phyloP scores from a whole-genome alignment of 345 rosid species.

The Camelina laxa region DNA sequence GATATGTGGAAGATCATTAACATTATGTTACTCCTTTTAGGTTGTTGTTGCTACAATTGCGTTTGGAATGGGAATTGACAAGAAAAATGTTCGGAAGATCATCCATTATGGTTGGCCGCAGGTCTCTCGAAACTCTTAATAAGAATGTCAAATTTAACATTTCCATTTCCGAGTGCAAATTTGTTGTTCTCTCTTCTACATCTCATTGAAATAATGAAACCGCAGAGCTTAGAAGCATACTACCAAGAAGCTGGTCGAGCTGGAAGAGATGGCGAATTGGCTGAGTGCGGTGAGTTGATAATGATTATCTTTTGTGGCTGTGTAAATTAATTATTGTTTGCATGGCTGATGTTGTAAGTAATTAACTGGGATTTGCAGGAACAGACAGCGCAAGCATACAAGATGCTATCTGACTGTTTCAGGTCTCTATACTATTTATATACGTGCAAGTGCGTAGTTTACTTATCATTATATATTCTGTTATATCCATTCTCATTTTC shows the following conservation, averaged over 20 bases:
- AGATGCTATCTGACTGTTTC: constrained; percentile 82
- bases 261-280: constrained; percentile 89
- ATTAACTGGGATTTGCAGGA: constrained; percentile 51
- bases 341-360: constrained; percentile 2
- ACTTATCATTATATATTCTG: background rate
- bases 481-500: constrained; percentile 21
- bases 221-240: constrained; percentile 90
- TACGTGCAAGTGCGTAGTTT: constrained; percentile 10
- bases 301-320: background rate
- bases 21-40: constrained; percentile 44
- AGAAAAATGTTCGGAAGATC: constrained; percentile 74
- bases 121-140: constrained; percentile 46
- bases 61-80: constrained; percentile 97
- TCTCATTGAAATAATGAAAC: constrained; percentile 18
- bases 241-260: constrained; percentile 99
- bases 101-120: constrained; percentile 98
- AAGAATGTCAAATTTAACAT: background rate
- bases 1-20: background rate
- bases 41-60: constrained; percentile 92
- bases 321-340: constrained; percentile 16
- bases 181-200: constrained; percentile 9
- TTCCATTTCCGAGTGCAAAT: background rate
- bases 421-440: constrained; percentile 49
- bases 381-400: constrained; percentile 70
- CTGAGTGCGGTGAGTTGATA: constrained; percentile 73